Percentiles rank a stretch among this genome's conserved stretches.
Evolutionary conservation across 129 eudicot species (phyloP).

Genomic region (Heracleum sosnowskyi): DNA sequence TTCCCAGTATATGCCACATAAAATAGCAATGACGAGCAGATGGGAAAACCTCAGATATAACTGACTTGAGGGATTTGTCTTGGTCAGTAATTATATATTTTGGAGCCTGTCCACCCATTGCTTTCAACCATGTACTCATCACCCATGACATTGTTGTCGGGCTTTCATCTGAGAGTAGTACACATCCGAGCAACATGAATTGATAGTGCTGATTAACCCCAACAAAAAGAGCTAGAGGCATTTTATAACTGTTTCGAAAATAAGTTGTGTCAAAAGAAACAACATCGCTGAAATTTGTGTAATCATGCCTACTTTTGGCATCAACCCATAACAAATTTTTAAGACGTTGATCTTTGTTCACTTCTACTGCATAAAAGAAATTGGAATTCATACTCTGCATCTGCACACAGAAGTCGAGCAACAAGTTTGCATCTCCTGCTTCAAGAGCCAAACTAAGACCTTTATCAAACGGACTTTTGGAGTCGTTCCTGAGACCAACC

Average conservation of each 20-base stretch:
- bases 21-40: constrained; percentile 52
- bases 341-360: constrained; percentile 67
- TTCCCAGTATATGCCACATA: constrained; percentile 74
- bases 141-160: constrained; percentile 63
- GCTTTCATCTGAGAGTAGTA: constrained; percentile 67
- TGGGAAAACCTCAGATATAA: constrained; percentile 58
- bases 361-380: constrained; percentile 84
- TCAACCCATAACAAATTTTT: constrained; percentile 75
- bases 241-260: constrained; percentile 65
- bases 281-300: constrained; percentile 57
- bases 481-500: constrained; percentile 60
- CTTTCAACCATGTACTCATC: constrained; percentile 73
- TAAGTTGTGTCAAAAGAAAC: constrained; percentile 78
- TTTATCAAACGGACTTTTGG: constrained; percentile 48
- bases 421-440: constrained; percentile 48
- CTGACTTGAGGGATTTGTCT: constrained; percentile 42
- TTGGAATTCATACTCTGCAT: constrained; percentile 84
- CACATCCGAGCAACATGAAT: constrained; percentile 90
- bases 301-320: constrained; percentile 86
- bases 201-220: constrained; percentile 98
- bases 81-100: constrained; percentile 70
- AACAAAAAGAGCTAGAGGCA: constrained; percentile 77
- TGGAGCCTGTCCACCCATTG: constrained; percentile 77
- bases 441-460: constrained; percentile 54
- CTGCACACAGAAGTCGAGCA: constrained; percentile 54